Percentiles rank a stretch among this genome's conserved stretches.
phyloP scores from a whole-genome alignment of 257 asterid genomes.

The Striga asiatica region DNA sequence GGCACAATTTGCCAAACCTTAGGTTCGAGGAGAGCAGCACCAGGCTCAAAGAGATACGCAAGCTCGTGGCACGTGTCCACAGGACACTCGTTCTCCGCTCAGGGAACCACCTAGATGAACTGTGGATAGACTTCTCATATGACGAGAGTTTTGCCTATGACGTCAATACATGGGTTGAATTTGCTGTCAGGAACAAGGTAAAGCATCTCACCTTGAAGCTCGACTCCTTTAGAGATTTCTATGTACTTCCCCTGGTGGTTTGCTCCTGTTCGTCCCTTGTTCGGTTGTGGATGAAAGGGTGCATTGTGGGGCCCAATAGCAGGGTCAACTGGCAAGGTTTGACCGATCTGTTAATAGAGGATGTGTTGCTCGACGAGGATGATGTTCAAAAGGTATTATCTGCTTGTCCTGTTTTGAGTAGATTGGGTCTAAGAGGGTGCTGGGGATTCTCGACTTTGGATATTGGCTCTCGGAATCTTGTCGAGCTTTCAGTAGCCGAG shows the following conservation, averaged over 20 bases:
- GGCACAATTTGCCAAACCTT: neutral
- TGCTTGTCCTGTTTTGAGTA: constrained; percentile 7
- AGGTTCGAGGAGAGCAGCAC: neutral
- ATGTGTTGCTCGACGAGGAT: neutral
- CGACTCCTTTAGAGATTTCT: neutral
- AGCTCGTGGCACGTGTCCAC: neutral
- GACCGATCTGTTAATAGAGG: neutral
- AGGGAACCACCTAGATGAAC: neutral
- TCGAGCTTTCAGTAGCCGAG: neutral
- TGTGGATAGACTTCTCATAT: neutral
- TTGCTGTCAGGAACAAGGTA: neutral
- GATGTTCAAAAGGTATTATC: neutral
- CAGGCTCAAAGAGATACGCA: neutral
- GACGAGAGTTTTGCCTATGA: neutral
- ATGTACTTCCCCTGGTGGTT: neutral
- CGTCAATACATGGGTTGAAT: neutral
- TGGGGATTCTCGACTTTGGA: neutral
- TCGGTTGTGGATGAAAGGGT: neutral
- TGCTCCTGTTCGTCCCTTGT: constrained; percentile 2
- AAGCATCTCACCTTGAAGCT: neutral
- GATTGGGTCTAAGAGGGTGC: neutral
- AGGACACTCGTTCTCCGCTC: neutral
- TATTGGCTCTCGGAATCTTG: neutral
- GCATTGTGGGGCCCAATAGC: neutral
- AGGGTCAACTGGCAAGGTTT: constrained; percentile 4